Evolutionary conservation across 2,329 filamentous ascomycete species (phyloP).

Genomic region (Nothophoma quercina): DNA sequence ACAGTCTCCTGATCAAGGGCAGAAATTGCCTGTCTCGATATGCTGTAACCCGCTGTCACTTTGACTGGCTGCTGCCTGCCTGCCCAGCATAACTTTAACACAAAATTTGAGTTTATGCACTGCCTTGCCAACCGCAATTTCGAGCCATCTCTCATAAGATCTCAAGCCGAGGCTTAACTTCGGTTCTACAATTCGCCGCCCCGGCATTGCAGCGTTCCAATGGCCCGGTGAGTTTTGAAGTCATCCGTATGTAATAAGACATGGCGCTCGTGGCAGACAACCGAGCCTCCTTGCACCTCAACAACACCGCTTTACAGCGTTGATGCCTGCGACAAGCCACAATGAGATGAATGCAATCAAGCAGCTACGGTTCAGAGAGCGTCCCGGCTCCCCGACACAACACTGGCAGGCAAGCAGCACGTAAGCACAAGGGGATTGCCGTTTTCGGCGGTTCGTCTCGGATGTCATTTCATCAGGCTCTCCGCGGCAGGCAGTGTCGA

Average conservation of each 20-base stretch:
- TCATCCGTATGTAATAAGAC: conserved; percentile 6
- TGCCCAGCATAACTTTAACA: conserved; percentile 2
- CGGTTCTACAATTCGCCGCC: neutral
- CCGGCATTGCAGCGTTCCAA: neutral
- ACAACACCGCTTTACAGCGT: conserved; percentile 23
- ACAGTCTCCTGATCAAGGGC: neutral
- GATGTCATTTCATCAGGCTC: conserved; percentile 2
- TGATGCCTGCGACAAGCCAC: conserved; percentile 17
- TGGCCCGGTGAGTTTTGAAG: conserved; percentile 1
- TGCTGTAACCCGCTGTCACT: conserved; percentile 15
- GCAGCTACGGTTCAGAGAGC: neutral
- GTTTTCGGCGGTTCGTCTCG: conserved; percentile 1
- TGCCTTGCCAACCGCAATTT: neutral
- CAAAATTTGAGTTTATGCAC: conserved; percentile 11
- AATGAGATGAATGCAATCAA: conserved; percentile 14
- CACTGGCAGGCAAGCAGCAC: conserved; percentile 2
- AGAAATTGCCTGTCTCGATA: conserved; percentile 5
- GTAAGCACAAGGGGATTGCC: neutral
- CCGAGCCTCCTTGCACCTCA: conserved; percentile 30
- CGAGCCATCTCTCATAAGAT: neutral
- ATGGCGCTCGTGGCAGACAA: conserved; percentile 20
- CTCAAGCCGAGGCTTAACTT: neutral
- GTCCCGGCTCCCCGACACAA: conserved; percentile 12
- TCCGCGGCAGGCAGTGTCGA: conserved; percentile 2
- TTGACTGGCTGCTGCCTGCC: neutral